These are phyloP conservation scores for Davidsoniella virescens DNA, from an alignment of 2,329 filamentous ascomycete genomes.

Conservation along the genomic window DNA sequence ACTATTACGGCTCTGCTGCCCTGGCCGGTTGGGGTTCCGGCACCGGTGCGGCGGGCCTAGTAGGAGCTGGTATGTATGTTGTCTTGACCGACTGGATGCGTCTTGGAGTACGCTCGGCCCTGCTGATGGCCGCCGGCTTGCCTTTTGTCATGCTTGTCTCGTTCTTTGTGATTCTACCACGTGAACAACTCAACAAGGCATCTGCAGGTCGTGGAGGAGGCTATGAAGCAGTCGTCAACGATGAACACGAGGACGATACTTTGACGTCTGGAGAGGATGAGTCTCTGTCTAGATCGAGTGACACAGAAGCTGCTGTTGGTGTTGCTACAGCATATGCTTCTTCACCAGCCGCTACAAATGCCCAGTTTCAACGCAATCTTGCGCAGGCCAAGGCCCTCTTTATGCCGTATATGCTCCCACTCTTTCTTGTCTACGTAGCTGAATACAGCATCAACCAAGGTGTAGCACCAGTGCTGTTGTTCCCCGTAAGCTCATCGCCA, in stretches of 20 bases:
- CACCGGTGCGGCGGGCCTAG: slow-evolving; percentile 73
- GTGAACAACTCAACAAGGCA: slow-evolving; percentile 40
- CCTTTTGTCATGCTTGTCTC: slow-evolving; percentile 69
- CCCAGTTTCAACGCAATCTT: slow-evolving; percentile 29
- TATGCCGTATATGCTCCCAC: slow-evolving; percentile 70
- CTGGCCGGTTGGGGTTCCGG: slow-evolving; percentile 86
- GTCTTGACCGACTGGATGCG: slow-evolving; percentile 66
- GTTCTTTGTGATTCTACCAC: slow-evolving; percentile 71
- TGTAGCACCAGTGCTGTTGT: slow-evolving; percentile 76
- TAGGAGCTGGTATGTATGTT: slow-evolving; percentile 79
- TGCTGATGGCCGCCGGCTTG: slow-evolving; percentile 64
- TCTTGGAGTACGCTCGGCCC: slow-evolving; percentile 54
- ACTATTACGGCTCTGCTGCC: slow-evolving; percentile 79
- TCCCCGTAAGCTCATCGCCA: slow-evolving; percentile 59
- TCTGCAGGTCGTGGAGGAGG: slow-evolving; percentile 35
- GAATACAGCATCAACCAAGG: slow-evolving; percentile 96
- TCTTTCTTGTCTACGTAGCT: slow-evolving; percentile 82
- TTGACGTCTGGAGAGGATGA: too few relatives aligned
- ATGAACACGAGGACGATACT: slow-evolving; percentile 20
- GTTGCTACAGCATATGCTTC: slow-evolving; percentile 25
- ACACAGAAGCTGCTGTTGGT: slow-evolving; percentile 22
- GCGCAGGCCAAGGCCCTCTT: slow-evolving; percentile 54
- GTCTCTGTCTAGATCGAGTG: too few relatives aligned
- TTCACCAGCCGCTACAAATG: slow-evolving; percentile 14
- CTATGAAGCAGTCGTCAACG: slow-evolving; percentile 28